A percentile compares a stretch with the other conserved stretches of the same genome.
phyloP scores from a whole-genome alignment of 257 asterid species.

The Capsicum baccatum region DNA sequence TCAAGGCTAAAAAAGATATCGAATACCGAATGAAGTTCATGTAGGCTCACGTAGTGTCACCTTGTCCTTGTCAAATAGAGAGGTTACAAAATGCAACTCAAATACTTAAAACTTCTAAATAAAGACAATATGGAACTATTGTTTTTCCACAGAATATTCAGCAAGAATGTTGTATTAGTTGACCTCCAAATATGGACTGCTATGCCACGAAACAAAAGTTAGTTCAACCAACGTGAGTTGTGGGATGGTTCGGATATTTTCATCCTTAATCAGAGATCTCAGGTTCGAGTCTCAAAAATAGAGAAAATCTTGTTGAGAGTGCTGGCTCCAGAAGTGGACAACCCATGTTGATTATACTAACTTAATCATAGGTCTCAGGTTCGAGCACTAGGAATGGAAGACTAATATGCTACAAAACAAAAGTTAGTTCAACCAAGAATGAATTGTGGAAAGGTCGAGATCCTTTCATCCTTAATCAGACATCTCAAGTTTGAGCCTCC shows the following conservation, averaged over 20 bases:
- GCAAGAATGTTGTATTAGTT: conserved; percentile 6
- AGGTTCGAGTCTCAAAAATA: not conserved
- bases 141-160: not conserved
- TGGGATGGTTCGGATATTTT: not conserved
- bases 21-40: no score
- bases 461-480: no score
- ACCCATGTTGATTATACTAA: no score
- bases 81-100: conserved; percentile 4
- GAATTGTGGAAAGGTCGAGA: no score
- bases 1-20: no score
- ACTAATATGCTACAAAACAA: no score
- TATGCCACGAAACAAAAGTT: not conserved
- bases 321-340: not conserved
- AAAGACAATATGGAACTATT: not conserved
- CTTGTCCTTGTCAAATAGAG: not conserved
- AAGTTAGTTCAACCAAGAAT: no score
- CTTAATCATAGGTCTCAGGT: not conserved
- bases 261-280: not conserved
- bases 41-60: not conserved
- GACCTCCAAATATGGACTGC: not conserved
- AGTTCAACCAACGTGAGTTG: not conserved
- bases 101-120: not conserved
- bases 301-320: not conserved
- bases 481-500: not conserved
- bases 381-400: no score